Percentiles rank a stretch among this genome's conserved stretches.
Evolutionary conservation across 2,329 filamentous ascomycete genomes (phyloP).

Genomic region (Microdochium trichocladiopsis): DNA sequence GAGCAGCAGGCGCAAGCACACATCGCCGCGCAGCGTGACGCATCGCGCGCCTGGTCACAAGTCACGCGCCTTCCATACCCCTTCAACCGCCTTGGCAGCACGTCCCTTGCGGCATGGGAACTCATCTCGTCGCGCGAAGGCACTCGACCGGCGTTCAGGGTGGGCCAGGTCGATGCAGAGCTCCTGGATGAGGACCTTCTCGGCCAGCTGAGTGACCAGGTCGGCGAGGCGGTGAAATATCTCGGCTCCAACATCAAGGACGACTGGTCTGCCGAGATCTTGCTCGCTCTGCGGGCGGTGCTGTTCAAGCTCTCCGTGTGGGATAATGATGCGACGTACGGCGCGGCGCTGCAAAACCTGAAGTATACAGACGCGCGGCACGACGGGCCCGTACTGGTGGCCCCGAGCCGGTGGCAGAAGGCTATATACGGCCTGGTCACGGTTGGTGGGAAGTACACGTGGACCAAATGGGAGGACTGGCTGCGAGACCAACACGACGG

Average conservation of each 20-base stretch:
- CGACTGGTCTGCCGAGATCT: slow-evolving; percentile 82
- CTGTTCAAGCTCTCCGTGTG: slow-evolving; percentile 95
- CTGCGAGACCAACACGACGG: slow-evolving; percentile 70
- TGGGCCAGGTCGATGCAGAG: slow-evolving; percentile 94
- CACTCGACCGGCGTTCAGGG: slow-evolving; percentile 78
- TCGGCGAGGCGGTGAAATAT: slow-evolving; percentile 82
- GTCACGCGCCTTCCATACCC: slow-evolving; percentile 54
- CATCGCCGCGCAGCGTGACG: slow-evolving; percentile 41
- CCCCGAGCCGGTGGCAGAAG: slow-evolving; percentile 80
- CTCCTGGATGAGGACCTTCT: slow-evolving; percentile 90
- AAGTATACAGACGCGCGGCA: slow-evolving; percentile 80
- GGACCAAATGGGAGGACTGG: slow-evolving; percentile 89
- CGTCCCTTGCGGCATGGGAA: slow-evolving; percentile 57
- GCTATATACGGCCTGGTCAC: slow-evolving; percentile 76
- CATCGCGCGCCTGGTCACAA: slow-evolving; percentile 45
- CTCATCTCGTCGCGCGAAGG: slow-evolving; percentile 66
- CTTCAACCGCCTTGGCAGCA: slow-evolving; percentile 47
- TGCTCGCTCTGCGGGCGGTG: slow-evolving; percentile 65
- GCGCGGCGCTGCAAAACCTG: slow-evolving; percentile 85
- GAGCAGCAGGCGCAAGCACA: slow-evolving; percentile 58
- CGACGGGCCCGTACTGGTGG: slow-evolving; percentile 51
- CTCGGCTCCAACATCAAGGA: slow-evolving; percentile 70
- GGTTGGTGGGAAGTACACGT: slow-evolving; percentile 81
- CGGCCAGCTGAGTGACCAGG: slow-evolving; percentile 76
- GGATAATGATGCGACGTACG: slow-evolving; percentile 95